Percentiles rank a stretch among this genome's conserved stretches.
phyloP scores from a whole-genome alignment of 371 early-diverging fungal species.

The Saksenaea vasiformis region DNA sequence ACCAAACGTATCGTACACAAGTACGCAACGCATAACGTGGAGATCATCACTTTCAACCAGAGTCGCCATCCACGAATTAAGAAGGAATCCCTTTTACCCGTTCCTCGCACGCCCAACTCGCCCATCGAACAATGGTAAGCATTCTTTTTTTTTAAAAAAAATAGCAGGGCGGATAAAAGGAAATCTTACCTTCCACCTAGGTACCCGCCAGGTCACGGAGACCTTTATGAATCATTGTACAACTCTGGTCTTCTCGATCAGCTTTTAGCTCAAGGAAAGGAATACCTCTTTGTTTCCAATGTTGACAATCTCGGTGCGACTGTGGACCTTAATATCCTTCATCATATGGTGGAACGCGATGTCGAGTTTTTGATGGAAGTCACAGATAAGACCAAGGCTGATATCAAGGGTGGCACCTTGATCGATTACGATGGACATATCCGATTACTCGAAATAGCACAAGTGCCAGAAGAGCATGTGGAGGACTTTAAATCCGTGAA shows the following conservation, averaged over 20 bases:
- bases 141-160: neutral
- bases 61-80: slow-evolving; percentile 95
- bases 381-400: slow-evolving; percentile 99
- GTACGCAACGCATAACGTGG: slow-evolving; percentile 88
- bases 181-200: slow-evolving; percentile 25
- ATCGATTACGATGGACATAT: slow-evolving; percentile 97
- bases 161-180: neutral
- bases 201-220: slow-evolving; percentile 99
- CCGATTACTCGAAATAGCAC: slow-evolving; percentile 98
- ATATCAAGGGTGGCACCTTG: slow-evolving; percentile 99
- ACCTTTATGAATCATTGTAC: slow-evolving; percentile 93
- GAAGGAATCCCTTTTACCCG: slow-evolving; percentile 91
- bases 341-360: slow-evolving; percentile 88
- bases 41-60: slow-evolving; percentile 98
- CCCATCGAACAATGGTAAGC: slow-evolving; percentile 57
- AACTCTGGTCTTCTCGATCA: slow-evolving; percentile 97
- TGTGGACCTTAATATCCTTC: slow-evolving; percentile 92
- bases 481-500: slow-evolving; percentile 99
- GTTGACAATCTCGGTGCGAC: slow-evolving; percentile 99
- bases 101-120: slow-evolving; percentile 68
- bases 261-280: slow-evolving; percentile 96
- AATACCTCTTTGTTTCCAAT: slow-evolving; percentile 99
- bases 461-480: slow-evolving; percentile 97
- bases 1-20: slow-evolving; percentile 97
- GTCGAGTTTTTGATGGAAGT: slow-evolving; percentile 99